Conservation (phyloP, 2,329 filamentous ascomycete genomes). For the Ceratocystis colombiana region DNA sequence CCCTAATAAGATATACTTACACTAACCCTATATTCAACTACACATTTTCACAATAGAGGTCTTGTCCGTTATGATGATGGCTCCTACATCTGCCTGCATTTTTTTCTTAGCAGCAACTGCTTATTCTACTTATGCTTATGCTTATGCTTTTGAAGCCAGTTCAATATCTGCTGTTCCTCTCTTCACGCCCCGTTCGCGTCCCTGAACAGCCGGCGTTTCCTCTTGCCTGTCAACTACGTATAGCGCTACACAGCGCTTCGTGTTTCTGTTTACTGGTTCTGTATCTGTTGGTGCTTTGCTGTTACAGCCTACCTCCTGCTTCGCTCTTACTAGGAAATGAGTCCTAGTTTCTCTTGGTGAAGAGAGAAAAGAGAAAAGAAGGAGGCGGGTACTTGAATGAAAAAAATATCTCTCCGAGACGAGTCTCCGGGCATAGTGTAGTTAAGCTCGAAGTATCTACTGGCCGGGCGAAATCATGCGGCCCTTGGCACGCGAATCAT, state of each 20-base stretch:
- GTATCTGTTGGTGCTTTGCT: slow-evolving; percentile 15
- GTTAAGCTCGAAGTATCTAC: slow-evolving; percentile 41
- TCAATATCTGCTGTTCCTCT: neutral
- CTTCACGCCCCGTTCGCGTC: neutral
- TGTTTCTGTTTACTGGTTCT: slow-evolving; percentile 9
- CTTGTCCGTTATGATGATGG: neutral
- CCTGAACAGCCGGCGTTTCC: neutral
- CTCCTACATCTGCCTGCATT: neutral
- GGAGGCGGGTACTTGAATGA: neutral
- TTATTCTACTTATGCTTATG: slow-evolving; percentile 9
- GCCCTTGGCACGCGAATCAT: slow-evolving; percentile 64
- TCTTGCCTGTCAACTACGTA: slow-evolving; percentile 1
- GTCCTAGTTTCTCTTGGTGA: neutral
- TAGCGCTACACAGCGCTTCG: slow-evolving; percentile 31
- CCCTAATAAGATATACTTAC: neutral
- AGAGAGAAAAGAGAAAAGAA: neutral
- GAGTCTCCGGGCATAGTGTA: no score
- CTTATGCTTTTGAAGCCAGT: slow-evolving; percentile 7
- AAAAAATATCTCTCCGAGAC: neutral
- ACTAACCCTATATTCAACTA: neutral
- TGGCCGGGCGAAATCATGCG: slow-evolving; percentile 82
- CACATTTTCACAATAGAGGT: neutral
- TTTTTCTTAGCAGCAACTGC: neutral
- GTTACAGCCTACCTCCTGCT: slow-evolving; percentile 1
- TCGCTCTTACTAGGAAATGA: neutral